These are phyloP conservation scores for Pichia sp. DNA, from an alignment of 1,139 yeast genomes.

Conservation along the genomic window DNA sequence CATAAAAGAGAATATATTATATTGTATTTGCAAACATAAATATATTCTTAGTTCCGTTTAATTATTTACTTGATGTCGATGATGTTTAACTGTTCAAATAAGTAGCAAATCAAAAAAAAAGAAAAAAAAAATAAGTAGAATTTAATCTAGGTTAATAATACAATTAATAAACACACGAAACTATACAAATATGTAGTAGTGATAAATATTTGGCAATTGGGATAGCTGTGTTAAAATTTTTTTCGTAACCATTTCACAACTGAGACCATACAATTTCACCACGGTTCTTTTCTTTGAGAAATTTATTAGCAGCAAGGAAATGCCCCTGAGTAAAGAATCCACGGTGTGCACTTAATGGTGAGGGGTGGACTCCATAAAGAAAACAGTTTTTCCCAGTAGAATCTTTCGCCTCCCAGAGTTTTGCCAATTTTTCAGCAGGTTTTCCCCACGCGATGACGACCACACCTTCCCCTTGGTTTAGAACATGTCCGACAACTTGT, in stretches of 20 bases:
- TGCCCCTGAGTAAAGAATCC: constrained; percentile 50
- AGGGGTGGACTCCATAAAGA: constrained; percentile 81
- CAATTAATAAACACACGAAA: not conserved
- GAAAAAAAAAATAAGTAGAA: too few species aligned
- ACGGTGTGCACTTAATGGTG: constrained; percentile 83
- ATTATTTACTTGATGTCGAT: too few species aligned
- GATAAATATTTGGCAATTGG: not conserved
- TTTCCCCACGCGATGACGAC: constrained; percentile 92
- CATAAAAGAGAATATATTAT: too few species aligned
- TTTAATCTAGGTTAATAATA: not conserved
- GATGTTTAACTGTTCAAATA: too few species aligned
- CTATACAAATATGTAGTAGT: not conserved
- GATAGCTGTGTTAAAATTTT: not conserved
- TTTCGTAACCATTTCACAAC: not conserved
- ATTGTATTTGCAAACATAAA: too few species aligned
- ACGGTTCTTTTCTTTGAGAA: not conserved
- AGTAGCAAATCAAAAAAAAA: too few species aligned
- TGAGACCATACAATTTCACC: not conserved
- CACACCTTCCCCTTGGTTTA: constrained; percentile 43
- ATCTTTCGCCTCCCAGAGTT: not conserved
- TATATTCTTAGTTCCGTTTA: too few species aligned
- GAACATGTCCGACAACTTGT: constrained; percentile 51
- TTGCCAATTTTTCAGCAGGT: constrained; percentile 66
- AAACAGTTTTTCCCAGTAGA: not conserved
- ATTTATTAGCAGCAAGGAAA: constrained; percentile 32